Evolutionary conservation across 805 yeast species (phyloP).

Genomic region (Candida fluviatilis): DNA sequence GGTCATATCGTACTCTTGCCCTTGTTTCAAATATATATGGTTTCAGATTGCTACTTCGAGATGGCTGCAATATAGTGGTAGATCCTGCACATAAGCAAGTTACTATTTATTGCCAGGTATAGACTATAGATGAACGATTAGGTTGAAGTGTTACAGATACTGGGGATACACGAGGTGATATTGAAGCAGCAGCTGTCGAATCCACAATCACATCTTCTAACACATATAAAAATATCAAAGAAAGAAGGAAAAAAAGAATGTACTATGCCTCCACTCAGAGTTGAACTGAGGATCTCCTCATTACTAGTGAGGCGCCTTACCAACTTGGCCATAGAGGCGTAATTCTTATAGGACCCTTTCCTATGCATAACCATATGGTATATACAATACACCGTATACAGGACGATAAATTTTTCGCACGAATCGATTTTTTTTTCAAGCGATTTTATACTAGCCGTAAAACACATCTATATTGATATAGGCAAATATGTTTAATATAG

Average conservation of each 20-base stretch:
- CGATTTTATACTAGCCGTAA: no score
- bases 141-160: no score
- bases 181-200: no score
- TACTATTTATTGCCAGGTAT: no score
- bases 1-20: slow-evolving; percentile 7
- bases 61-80: no score
- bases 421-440: background rate
- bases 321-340: slow-evolving; percentile 17
- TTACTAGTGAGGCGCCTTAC: slow-evolving; percentile 17
- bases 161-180: no score
- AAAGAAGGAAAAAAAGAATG: slow-evolving; percentile 1
- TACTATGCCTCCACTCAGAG: slow-evolving; percentile 15
- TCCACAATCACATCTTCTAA: no score
- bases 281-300: slow-evolving; percentile 17
- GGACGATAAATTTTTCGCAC: background rate
- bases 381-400: background rate
- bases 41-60: no score
- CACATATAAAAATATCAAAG: background rate
- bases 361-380: background rate
- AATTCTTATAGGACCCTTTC: background rate
- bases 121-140: no score
- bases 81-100: no score
- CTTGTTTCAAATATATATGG: no score
- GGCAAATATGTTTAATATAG: slow-evolving; percentile 9
- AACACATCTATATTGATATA: no score